Conservation (phyloP, 2,329 filamentous ascomycete genomes). For the Lecanosticta acicola region DNA sequence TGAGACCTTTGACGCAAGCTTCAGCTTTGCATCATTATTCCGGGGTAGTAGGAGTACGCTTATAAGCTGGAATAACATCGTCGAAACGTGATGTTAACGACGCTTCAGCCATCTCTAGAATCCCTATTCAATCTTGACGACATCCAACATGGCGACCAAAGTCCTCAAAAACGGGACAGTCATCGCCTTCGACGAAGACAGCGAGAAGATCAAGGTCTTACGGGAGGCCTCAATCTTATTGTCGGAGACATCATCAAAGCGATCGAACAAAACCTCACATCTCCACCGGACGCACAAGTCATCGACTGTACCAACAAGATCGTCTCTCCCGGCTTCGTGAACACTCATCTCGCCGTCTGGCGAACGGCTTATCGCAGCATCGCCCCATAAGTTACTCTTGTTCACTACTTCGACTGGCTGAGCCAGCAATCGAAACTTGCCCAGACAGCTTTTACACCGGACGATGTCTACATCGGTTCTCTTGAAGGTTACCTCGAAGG, state of each 20-base stretch:
- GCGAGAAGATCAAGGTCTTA: conserved; percentile 35
- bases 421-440: conserved; percentile 24
- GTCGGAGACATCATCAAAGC: conserved; percentile 36
- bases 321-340: conserved; percentile 51
- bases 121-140: no score
- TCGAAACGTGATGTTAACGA: no score
- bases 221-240: conserved; percentile 39
- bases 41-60: no score
- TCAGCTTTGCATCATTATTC: no score
- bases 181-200: conserved; percentile 36
- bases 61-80: no score
- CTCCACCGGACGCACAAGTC: conserved; percentile 26
- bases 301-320: conserved; percentile 50
- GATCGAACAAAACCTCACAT: conserved; percentile 28
- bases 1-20: no score
- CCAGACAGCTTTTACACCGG: conserved; percentile 32
- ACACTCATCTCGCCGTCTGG: conserved; percentile 53
- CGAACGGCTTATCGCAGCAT: conserved; percentile 53
- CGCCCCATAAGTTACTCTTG: conserved; percentile 41
- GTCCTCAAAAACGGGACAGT: conserved; percentile 38
- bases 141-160: conserved; percentile 5
- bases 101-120: no score
- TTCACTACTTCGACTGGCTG: conserved; percentile 45
- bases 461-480: conserved; percentile 47
- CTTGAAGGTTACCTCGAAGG: conserved; percentile 38